Conservation (phyloP, 345 rosid species). For the Isatis tinctoria region DNA sequence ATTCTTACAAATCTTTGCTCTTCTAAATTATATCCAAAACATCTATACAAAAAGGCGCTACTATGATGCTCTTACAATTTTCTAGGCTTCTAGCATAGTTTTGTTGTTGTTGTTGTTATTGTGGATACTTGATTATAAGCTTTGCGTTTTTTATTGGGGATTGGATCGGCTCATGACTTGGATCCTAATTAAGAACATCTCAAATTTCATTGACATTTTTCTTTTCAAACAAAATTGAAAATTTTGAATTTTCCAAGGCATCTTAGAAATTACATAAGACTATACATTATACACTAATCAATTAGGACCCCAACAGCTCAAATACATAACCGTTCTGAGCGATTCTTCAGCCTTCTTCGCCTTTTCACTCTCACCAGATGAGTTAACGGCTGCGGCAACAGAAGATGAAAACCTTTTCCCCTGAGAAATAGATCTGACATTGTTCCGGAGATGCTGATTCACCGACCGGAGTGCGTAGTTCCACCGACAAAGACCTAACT, state of each 20-base stretch:
- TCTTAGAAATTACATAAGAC: background rate
- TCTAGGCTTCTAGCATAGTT: too few species aligned
- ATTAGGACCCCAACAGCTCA: slow-evolving; percentile 82
- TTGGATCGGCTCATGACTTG: background rate
- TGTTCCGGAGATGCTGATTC: slow-evolving; percentile 35
- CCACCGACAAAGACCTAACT: slow-evolving; percentile 47
- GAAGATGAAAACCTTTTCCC: slow-evolving; percentile 26
- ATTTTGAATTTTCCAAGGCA: background rate
- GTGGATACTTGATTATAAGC: too few species aligned
- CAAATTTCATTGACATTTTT: background rate
- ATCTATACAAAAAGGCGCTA: too few species aligned
- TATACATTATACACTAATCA: background rate
- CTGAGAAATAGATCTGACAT: slow-evolving; percentile 32
- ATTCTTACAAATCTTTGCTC: too few species aligned
- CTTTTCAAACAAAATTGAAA: background rate
- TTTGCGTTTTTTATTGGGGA: background rate
- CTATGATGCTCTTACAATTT: too few species aligned
- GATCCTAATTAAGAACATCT: background rate
- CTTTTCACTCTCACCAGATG: slow-evolving; percentile 29
- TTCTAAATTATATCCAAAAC: too few species aligned
- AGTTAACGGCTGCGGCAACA: slow-evolving; percentile 14
- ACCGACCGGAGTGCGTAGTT: slow-evolving; percentile 37
- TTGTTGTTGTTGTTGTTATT: too few species aligned
- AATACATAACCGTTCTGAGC: slow-evolving; percentile 66
- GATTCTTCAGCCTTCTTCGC: slow-evolving; percentile 62